Conservation (phyloP, 768 basidiomycete genomes). For the Brasilioporus rufonigricans region DNA sequence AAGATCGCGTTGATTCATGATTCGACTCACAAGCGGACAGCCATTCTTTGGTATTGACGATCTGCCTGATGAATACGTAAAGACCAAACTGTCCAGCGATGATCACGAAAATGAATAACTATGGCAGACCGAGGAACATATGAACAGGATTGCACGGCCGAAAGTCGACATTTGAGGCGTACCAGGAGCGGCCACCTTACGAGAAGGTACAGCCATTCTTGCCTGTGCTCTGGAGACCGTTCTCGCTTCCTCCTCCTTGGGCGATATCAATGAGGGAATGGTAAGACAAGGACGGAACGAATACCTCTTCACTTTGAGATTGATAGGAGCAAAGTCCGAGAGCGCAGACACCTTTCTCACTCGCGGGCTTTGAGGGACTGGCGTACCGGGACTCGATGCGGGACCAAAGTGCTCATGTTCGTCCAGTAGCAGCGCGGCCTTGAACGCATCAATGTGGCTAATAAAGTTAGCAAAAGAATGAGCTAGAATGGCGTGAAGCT, state of each 20-base stretch:
- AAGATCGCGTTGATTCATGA: background rate
- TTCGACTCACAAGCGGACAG: constrained; percentile 70
- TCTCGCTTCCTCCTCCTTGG: constrained; percentile 38
- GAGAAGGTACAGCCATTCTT: constrained; percentile 75
- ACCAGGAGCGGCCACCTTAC: constrained; percentile 88
- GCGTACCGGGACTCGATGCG: constrained; percentile 26
- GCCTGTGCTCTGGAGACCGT: constrained; percentile 40
- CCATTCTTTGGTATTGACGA: constrained; percentile 95
- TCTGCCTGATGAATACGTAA: constrained; percentile 85
- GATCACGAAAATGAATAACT: constrained; percentile 82
- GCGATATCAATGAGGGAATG: constrained; percentile 1
- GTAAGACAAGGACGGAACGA: background rate
- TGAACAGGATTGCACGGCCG: constrained; percentile 1
- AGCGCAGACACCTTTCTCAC: constrained; percentile 80
- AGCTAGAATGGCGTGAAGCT: constrained; percentile 20
- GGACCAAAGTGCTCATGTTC: constrained; percentile 37
- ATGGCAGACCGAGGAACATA: background rate
- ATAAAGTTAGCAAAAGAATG: background rate
- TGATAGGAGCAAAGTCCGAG: constrained; percentile 89
- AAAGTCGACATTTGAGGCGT: constrained; percentile 19
- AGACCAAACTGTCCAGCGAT: constrained; percentile 82
- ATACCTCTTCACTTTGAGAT: constrained; percentile 77
- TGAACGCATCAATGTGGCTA: constrained; percentile 75
- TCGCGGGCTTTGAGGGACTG: constrained; percentile 39
- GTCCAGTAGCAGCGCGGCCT: constrained; percentile 64